Percentiles rank a stretch among this genome's conserved stretches.
Evolutionary conservation across 2,329 filamentous ascomycete genomes (phyloP).

Genomic region (Blastomyces parvus): DNA sequence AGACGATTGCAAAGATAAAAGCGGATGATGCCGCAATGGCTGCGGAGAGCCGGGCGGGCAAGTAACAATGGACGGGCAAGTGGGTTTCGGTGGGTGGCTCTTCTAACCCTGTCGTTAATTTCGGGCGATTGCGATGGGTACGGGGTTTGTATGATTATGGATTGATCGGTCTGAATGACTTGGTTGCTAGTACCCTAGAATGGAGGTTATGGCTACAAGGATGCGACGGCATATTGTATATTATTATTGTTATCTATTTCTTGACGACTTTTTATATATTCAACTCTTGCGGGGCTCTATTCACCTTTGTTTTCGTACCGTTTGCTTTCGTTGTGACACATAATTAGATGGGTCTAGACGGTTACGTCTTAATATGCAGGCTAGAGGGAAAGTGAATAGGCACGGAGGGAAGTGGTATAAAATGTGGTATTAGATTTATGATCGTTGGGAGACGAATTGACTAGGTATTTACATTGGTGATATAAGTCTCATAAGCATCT

Average conservation of each 20-base stretch:
- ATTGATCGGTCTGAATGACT: not conserved
- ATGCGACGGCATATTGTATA: not conserved
- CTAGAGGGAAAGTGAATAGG: not conserved
- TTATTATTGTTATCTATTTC: not conserved
- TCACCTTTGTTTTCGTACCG: not conserved
- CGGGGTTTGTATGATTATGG: not conserved
- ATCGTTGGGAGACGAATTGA: not conserved
- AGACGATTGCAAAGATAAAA: constrained; percentile 65
- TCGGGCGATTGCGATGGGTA: not conserved
- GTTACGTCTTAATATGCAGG: not conserved
- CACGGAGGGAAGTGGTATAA: not conserved
- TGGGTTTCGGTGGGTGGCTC: constrained; percentile 9
- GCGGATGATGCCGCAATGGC: constrained; percentile 61
- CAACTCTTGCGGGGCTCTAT: not conserved
- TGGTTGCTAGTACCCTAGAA: not conserved
- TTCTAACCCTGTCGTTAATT: not conserved
- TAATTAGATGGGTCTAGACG: not conserved
- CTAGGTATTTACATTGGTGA: not conserved
- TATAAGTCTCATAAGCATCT: not conserved
- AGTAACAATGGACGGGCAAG: constrained; percentile 4
- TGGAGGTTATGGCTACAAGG: not conserved
- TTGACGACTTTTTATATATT: not conserved
- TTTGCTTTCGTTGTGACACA: not conserved
- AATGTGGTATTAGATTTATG: not conserved
- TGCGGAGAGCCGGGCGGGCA: constrained; percentile 33